A percentile compares a stretch with the other conserved stretches of the same genome.
These are phyloP conservation scores for Bromus sterilis DNA, from an alignment of 176 grass and related monocot genomes.

Conservation along the genomic window DNA sequence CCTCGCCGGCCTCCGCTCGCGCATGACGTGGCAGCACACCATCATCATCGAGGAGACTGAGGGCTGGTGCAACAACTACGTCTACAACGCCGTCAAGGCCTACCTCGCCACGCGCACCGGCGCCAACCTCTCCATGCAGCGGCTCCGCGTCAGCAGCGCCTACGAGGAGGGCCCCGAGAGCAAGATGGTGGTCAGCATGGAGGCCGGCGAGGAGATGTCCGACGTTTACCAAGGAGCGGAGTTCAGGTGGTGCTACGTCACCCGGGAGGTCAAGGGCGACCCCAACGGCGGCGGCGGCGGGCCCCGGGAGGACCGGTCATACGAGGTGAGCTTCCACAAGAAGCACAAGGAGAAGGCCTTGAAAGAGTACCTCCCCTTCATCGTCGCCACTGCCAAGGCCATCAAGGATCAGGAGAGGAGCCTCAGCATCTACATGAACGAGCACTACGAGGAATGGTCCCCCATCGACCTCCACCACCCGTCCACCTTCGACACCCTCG, in stretches of 20 bases:
- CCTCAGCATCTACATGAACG: slow-evolving; percentile 48
- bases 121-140: slow-evolving; percentile 8
- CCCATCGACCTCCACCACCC: slow-evolving; percentile 64
- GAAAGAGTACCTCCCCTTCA: slow-evolving; percentile 55
- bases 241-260: slow-evolving; percentile 48
- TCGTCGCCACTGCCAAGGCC: slow-evolving; percentile 46
- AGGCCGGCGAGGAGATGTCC: slow-evolving; percentile 50
- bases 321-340: slow-evolving; percentile 62
- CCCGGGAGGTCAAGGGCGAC: not conserved
- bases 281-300: not conserved
- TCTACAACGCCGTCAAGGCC: slow-evolving; percentile 32
- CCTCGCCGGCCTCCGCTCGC: slow-evolving; percentile 25
- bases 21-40: slow-evolving; percentile 27
- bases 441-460: slow-evolving; percentile 28
- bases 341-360: slow-evolving; percentile 61
- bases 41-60: slow-evolving; percentile 57
- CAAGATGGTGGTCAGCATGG: slow-evolving; percentile 46
- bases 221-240: slow-evolving; percentile 42
- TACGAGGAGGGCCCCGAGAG: slow-evolving; percentile 25
- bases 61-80: slow-evolving; percentile 15
- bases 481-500: slow-evolving; percentile 61
- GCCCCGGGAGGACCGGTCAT: slow-evolving; percentile 17
- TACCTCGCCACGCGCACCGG: slow-evolving; percentile 47
- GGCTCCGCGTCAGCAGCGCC: slow-evolving; percentile 33
- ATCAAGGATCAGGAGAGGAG: slow-evolving; percentile 39